Evolutionary conservation across 495 filamentous ascomycete species (phyloP).

Genomic region (Penicillium subrubescens): DNA sequence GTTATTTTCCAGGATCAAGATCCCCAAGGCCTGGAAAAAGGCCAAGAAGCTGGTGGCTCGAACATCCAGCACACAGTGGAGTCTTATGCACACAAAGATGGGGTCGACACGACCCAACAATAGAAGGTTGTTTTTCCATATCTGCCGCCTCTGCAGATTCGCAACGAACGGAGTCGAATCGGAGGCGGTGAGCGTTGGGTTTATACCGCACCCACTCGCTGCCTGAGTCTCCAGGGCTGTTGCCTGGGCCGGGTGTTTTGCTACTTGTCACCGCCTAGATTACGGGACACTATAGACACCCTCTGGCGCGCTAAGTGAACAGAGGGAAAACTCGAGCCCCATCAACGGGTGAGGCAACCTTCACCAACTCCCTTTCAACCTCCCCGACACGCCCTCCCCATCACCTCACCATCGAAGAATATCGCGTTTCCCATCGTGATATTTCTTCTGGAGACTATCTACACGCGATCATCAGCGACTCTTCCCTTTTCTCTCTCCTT

Average conservation of each 20-base stretch:
- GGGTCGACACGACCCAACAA: not conserved
- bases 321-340: constrained; percentile 51
- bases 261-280: not conserved
- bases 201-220: constrained; percentile 1
- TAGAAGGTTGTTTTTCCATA: constrained; percentile 2
- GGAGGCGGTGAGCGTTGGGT: constrained; percentile 13
- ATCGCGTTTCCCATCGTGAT: constrained; percentile 52
- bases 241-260: constrained; percentile 2
- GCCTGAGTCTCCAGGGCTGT: constrained; percentile 2
- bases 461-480: constrained; percentile 31
- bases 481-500: constrained; percentile 32
- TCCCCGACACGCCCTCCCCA: constrained; percentile 37
- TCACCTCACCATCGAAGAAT: constrained; percentile 37
- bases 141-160: constrained; percentile 19
- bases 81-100: not conserved
- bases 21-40: constrained; percentile 32
- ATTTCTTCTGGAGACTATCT: constrained; percentile 28
- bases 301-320: constrained; percentile 28
- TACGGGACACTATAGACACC: constrained; percentile 26
- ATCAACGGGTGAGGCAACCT: constrained; percentile 45
- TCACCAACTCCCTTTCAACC: constrained; percentile 49
- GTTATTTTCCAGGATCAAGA: constrained; percentile 8
- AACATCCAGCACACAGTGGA: constrained; percentile 33
- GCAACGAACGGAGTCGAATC: constrained; percentile 4
- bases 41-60: constrained; percentile 26